phyloP scores from a whole-genome alignment of 139 green algal species.

The Coelastrella sp. region DNA sequence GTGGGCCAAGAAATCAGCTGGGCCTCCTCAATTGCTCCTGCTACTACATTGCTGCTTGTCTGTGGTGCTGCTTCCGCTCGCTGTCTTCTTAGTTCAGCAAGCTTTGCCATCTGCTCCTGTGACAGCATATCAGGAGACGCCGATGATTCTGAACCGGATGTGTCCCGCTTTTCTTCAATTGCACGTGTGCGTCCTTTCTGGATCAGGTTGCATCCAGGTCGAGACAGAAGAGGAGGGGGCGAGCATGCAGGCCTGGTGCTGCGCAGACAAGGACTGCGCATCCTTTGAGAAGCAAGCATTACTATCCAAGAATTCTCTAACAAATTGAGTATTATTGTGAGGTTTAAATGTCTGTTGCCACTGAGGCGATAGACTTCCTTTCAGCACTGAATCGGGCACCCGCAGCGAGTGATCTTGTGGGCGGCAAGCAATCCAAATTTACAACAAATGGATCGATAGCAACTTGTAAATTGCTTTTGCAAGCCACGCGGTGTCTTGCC shows the following conservation, averaged over 20 bases:
- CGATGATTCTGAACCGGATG: not conserved
- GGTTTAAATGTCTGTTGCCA: too few species aligned
- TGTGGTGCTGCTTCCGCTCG: not conserved
- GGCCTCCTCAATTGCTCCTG: constrained; percentile 58
- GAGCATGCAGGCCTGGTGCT: constrained; percentile 11
- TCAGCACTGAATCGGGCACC: too few species aligned
- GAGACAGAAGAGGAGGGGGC: not conserved
- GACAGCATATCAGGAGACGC: constrained; percentile 44
- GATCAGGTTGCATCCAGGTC: too few species aligned
- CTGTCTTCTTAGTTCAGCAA: constrained; percentile 48
- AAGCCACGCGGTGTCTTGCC: too few species aligned
- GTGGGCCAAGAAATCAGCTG: constrained; percentile 65
- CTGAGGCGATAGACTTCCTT: too few species aligned
- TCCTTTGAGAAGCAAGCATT: not conserved
- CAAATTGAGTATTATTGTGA: too few species aligned
- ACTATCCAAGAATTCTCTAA: too few species aligned
- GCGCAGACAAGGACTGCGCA: not conserved
- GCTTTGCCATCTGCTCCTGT: constrained; percentile 28
- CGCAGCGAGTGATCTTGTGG: too few species aligned
- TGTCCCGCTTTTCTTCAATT: constrained; percentile 52
- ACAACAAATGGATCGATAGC: too few species aligned
- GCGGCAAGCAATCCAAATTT: too few species aligned
- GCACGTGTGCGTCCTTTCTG: not conserved
- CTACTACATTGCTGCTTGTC: constrained; percentile 50
- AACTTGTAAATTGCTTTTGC: too few species aligned